A percentile compares a stretch with the other conserved stretches of the same genome.
These are phyloP conservation scores for Acanthamoeba triangularis DNA, from an alignment of 208 protist species.

Conservation along the genomic window DNA sequence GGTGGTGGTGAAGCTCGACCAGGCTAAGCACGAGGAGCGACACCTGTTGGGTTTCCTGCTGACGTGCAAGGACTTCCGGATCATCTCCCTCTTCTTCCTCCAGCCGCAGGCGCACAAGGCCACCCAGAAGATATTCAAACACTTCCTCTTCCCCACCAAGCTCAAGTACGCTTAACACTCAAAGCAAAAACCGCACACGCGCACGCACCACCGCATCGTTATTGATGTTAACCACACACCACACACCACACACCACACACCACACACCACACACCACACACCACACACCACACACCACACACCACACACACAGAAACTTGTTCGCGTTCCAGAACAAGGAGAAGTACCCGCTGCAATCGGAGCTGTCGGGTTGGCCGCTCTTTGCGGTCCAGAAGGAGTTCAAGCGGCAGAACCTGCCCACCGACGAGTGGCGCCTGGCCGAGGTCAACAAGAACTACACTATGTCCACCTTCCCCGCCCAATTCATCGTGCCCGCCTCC, in stretches of 20 bases:
- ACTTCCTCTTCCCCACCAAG: slow-evolving; percentile 62
- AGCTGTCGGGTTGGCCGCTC: slow-evolving; percentile 55
- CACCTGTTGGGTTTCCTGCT: slow-evolving; percentile 55
- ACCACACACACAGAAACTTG: background rate
- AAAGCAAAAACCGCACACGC: background rate
- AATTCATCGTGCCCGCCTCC: slow-evolving; percentile 49
- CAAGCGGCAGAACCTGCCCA: slow-evolving; percentile 53
- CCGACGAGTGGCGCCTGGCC: slow-evolving; percentile 44
- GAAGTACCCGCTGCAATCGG: slow-evolving; percentile 35
- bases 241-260: no score
- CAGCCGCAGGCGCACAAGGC: slow-evolving; percentile 34
- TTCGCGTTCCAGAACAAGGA: slow-evolving; percentile 70
- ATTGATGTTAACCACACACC: background rate
- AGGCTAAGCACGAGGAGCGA: slow-evolving; percentile 64
- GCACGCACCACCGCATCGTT: background rate
- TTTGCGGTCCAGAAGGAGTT: slow-evolving; percentile 51
- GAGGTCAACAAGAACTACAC: slow-evolving; percentile 64
- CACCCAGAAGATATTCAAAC: slow-evolving; percentile 62
- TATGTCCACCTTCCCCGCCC: slow-evolving; percentile 16
- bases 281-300: no score
- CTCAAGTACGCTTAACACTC: background rate
- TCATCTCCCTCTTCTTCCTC: slow-evolving; percentile 63
- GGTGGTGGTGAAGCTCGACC: slow-evolving; percentile 50
- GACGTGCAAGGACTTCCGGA: slow-evolving; percentile 61
- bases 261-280: no score